Evolutionary conservation across 257 asterid genomes (phyloP).

Genomic region (Solanum verrucosum): DNA sequence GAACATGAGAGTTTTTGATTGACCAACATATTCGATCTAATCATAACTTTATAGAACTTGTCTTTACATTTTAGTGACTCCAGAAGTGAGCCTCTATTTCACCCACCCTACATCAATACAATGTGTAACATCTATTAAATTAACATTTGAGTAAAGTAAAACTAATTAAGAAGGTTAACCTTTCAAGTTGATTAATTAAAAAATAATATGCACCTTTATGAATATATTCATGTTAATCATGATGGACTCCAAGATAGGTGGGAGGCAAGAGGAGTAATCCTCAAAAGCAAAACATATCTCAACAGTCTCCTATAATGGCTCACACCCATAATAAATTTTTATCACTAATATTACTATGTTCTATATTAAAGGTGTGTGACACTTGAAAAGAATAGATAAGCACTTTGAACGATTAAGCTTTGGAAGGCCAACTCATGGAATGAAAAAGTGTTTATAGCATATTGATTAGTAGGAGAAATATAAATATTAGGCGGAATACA

Average conservation of each 20-base stretch:
- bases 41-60: not conserved
- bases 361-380: not conserved
- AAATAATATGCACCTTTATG: not conserved
- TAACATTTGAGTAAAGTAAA: not conserved
- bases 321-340: not conserved
- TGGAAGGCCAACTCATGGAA: not conserved
- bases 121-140: not conserved
- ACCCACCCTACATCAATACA: not conserved
- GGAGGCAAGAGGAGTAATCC: not conserved
- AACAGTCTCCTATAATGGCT: not conserved
- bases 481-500: not conserved
- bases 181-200: not conserved
- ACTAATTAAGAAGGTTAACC: not conserved
- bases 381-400: not conserved
- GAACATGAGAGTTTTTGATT: not conserved
- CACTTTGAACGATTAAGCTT: not conserved
- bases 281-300: not conserved
- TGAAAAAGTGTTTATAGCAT: not conserved
- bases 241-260: not conserved
- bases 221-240: not conserved
- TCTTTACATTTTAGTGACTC: not conserved
- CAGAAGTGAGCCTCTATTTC: not conserved
- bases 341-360: not conserved
- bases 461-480: not conserved
- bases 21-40: not conserved